Evolutionary conservation across 768 basidiomycete species (phyloP), one percentile per base, ranked within the genome.

Genomic region (Boletales sp.): DNA sequence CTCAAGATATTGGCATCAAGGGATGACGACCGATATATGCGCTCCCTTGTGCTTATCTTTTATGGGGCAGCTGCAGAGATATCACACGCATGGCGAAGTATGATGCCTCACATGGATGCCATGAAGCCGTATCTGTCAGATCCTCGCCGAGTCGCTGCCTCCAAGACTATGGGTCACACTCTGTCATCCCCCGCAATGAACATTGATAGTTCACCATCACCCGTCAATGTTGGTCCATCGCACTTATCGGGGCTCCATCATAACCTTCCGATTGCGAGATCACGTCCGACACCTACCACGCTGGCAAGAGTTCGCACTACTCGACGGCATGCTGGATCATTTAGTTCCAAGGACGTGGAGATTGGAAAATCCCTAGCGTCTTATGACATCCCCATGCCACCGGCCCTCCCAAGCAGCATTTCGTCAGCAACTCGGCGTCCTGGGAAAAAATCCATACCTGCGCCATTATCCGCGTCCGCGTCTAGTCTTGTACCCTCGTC

Each of bases 61-160:
- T 94, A 93, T 61, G 94, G 92, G 9, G 87, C 92, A 13, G 83
- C 86, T 59, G 89, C 87, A 7, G 97, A 99, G 67, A 82, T 97
- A 39, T 83, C 87, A 2, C 75, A 77, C 54, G 85, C 93, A 5
- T 99, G 97, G 97, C 80, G 79, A 62, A 69, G 75, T 14, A 84
- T 95, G 70, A 71, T 76, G 14, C 86, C 86, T 13, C 80, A 90
- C 24, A 70, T 90, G 4, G 83, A 86, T 19, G 74, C 80, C 18
- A 78, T 95, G 40, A 80, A 79, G 54, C 82, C 86, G 5, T 74
- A 86, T 44, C 69, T 91, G 21, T 74, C 61, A 43, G 79, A 79
- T 18, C 62, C 64, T 48, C 67, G 75, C 18, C 69, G 73, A 17
- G 66, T 70, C 11, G 61, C 67, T 14, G 51, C 56, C 27, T 63